These are phyloP conservation scores for Wickerhamiella musiphila DNA, from an alignment of 805 yeast genomes.

Conservation along the genomic window DNA sequence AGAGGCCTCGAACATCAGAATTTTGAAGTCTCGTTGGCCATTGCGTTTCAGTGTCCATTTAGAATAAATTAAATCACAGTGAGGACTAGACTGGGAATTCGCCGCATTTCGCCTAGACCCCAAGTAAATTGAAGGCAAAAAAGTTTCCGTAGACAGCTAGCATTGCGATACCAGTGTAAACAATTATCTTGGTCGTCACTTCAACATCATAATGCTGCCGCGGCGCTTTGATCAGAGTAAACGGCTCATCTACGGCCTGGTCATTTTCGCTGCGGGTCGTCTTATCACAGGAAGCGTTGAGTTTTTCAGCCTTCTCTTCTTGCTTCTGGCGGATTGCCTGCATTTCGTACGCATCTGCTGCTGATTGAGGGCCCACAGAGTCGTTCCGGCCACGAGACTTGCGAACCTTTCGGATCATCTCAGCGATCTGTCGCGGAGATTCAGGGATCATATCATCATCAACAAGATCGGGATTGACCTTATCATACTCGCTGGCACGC, in stretches of 20 bases:
- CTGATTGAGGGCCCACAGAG: constrained; percentile 27
- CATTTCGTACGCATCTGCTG: constrained; percentile 26
- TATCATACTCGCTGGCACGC: constrained; percentile 23
- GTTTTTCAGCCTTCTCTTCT: constrained; percentile 9
- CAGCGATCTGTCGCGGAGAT: constrained; percentile 19
- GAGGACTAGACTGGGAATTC: too few species aligned
- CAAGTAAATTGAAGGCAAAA: constrained; percentile 3
- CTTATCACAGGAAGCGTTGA: not conserved
- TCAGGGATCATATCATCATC: constrained; percentile 21
- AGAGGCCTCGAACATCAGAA: too few species aligned
- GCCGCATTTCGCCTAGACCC: too few species aligned
- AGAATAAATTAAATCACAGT: too few species aligned
- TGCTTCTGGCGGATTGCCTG: constrained; percentile 18
- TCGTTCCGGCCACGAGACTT: constrained; percentile 19
- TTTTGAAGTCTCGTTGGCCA: too few species aligned
- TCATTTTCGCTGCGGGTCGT: not conserved
- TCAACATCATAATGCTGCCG: constrained; percentile 49
- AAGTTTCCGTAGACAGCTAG: constrained; percentile 25
- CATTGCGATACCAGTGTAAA: constrained; percentile 66
- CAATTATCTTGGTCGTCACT: constrained; percentile 55
- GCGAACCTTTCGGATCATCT: constrained; percentile 16
- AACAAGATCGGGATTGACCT: constrained; percentile 15
- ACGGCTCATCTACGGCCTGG: constrained; percentile 12
- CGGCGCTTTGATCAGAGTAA: constrained; percentile 17
- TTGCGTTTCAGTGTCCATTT: too few species aligned